Conservation (phyloP, 1,139 yeast species). For the Pichia sp. region DNA sequence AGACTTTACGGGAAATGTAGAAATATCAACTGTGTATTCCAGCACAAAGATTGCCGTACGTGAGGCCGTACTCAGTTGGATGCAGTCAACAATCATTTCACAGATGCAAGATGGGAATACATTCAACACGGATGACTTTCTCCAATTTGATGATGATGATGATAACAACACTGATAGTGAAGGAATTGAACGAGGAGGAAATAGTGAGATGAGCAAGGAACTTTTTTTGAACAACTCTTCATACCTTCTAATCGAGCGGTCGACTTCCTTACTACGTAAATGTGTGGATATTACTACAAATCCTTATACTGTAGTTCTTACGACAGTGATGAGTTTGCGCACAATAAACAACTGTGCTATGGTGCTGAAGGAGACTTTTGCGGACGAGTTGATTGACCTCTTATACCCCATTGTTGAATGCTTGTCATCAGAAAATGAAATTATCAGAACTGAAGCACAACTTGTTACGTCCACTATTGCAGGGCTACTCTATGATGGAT, state of each 20-base stretch:
- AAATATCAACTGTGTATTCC: not conserved
- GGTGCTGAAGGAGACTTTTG: constrained; percentile 35
- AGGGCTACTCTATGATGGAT: constrained; percentile 45
- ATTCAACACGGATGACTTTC: constrained; percentile 20
- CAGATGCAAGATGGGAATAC: not conserved
- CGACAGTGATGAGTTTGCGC: constrained; percentile 31
- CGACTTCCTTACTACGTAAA: no score
- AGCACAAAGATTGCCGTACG: not conserved
- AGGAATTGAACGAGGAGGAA: no score
- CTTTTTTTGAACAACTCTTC: no score
- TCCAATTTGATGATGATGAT: constrained; percentile 22
- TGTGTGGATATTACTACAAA: no score
- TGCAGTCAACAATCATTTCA: constrained; percentile 11
- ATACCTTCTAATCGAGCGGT: no score
- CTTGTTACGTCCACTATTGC: constrained; percentile 42
- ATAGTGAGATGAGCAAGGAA: no score
- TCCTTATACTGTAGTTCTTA: constrained; percentile 7
- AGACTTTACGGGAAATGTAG: not conserved
- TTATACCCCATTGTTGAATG: constrained; percentile 50
- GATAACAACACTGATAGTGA: constrained; percentile 6
- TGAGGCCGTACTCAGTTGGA: constrained; percentile 17
- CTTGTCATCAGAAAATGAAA: constrained; percentile 40
- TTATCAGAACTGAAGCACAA: constrained; percentile 41
- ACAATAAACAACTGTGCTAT: constrained; percentile 35
- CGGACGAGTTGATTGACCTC: constrained; percentile 44